Conservation (phyloP, 176 grass and related monocot species). For the Saccharum officinarum region DNA sequence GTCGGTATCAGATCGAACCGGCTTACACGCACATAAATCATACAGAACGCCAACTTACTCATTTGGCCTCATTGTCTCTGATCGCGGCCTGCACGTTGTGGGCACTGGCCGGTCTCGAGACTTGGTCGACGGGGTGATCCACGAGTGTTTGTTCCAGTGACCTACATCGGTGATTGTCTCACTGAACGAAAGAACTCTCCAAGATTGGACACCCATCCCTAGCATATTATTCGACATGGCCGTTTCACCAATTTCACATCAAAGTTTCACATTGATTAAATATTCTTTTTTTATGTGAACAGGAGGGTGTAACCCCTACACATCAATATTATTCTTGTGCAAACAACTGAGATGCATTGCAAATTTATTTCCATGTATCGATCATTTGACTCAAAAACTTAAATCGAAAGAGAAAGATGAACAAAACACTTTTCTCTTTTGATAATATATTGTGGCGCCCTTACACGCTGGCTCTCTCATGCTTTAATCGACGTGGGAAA, state of each 20-base stretch:
- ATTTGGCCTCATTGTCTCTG: slow-evolving; percentile 25
- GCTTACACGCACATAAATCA: not conserved
- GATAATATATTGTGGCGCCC: not conserved
- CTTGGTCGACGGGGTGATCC: not conserved
- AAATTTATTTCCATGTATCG: not conserved
- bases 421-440: not conserved
- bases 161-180: not conserved
- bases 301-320: not conserved
- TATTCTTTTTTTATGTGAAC: not conserved
- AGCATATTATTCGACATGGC: not conserved
- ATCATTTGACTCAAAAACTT: not conserved
- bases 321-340: not conserved
- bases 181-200: not conserved
- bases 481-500: too few relatives aligned
- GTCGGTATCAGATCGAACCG: not conserved
- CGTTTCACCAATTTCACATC: not conserved
- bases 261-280: too few relatives aligned
- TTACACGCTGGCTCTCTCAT: too few relatives aligned
- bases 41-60: slow-evolving; percentile 23
- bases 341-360: not conserved
- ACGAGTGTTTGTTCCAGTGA: slow-evolving; percentile 15
- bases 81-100: slow-evolving; percentile 25
- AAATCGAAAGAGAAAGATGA: not conserved
- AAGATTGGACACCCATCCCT: not conserved
- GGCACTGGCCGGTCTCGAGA: not conserved